Evolutionary conservation across 441 rosid genomes (phyloP), one percentile per base, ranked within the genome.

Genomic region (Codiaeum variegatum): DNA sequence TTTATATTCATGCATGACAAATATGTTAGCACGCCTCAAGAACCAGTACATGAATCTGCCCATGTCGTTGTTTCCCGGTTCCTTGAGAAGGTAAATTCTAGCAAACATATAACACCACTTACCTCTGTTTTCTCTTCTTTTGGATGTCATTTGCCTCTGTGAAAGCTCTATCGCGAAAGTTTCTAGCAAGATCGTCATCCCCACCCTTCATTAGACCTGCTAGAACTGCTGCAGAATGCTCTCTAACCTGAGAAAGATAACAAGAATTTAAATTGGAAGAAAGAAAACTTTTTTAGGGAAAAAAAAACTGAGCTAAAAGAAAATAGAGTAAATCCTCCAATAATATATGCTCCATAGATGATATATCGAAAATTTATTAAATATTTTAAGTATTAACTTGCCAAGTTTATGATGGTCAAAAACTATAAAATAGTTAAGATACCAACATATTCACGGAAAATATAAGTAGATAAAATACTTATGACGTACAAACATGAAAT

Each of bases 131-230:
- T 80, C 87, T 86, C 81, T 76, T 89, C 83, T 76, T 89, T 47
- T 80, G 91, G 73, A 88, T 85, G 47, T 81, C 62, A 82, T 76
- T 91, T 68, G 96, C 99, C 77, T 85, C 95, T 75, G 73, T 79
- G 72, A 85, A 92, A 78, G 97, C 91, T 83, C 95, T 87, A 62
- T 89, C 88, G 55, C 97, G 97, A 83, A 95, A 93, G 69, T 88
- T 87, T 74, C 81, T 83, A 38, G 97, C 93, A 79, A 95, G 87
- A 79, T 85, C 87, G 81, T 88, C 93, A 83, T 93, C 97, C 60
- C 92, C 99, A 62, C 98, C 97, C 85, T 95, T 95, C 95, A 91
- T 85, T 73, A 95, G 81, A 74, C 98, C 98, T 52, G 98, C 99
- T 73, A 95, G 86, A 84, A 95, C 98, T 55, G 97, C 92, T 31